Evolutionary conservation across 1,284 basidiomycete genomes (phyloP).

Genomic region (Malassezia dermatis): DNA sequence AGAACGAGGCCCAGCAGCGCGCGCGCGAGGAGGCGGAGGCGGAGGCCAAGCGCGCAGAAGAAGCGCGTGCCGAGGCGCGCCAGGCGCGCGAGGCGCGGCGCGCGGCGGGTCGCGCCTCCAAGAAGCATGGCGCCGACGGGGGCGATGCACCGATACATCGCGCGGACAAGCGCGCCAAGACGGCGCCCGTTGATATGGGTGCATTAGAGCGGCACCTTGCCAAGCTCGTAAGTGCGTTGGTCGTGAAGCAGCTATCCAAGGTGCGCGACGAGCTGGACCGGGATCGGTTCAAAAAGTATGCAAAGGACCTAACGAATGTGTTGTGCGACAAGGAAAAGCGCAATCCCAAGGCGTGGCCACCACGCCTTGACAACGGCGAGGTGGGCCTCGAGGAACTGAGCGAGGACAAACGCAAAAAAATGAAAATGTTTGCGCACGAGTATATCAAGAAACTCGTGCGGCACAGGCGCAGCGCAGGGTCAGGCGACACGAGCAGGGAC

Average conservation of each 20-base stretch:
- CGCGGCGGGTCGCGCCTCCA: background rate
- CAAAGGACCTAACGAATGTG: constrained; percentile 78
- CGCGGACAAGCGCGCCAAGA: constrained; percentile 23
- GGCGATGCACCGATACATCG: constrained; percentile 17
- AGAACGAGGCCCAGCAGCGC: constrained; percentile 19
- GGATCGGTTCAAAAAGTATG: constrained; percentile 85
- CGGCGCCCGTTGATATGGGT: constrained; percentile 2
- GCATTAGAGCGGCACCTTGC: constrained; percentile 52
- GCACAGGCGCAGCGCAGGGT: background rate
- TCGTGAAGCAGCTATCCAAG: constrained; percentile 84
- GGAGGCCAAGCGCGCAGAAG: constrained; percentile 17
- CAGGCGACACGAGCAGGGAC: constrained; percentile 1
- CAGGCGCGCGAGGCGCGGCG: background rate
- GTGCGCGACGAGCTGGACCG: constrained; percentile 68
- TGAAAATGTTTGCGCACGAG: constrained; percentile 86
- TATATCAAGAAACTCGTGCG: constrained; percentile 51
- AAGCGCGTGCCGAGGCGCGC: constrained; percentile 14
- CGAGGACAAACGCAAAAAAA: constrained; percentile 76
- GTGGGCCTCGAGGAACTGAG: constrained; percentile 52
- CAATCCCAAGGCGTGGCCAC: constrained; percentile 50
- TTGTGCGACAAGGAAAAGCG: constrained; percentile 90
- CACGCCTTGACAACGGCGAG: constrained; percentile 39
- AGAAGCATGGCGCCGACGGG: constrained; percentile 2
- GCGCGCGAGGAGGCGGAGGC: constrained; percentile 3
- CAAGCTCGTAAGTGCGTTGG: constrained; percentile 75